Conservation (phyloP, 2,329 filamentous ascomycete genomes). For the Septoria petroselini region DNA sequence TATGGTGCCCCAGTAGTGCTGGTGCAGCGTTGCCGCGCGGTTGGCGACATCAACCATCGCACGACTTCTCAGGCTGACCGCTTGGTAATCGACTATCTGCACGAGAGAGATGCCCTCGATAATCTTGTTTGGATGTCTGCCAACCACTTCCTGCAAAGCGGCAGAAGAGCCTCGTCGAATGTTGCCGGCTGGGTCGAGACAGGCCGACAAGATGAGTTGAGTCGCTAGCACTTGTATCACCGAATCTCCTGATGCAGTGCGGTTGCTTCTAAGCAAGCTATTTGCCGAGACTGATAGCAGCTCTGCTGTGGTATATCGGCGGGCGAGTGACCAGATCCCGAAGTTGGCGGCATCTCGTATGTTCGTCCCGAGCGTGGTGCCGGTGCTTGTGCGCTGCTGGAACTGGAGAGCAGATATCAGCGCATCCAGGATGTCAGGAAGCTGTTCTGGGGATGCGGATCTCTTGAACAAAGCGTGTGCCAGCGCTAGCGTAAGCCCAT, state of each 20-base stretch:
- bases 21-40: conserved; percentile 63
- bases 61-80: conserved; percentile 79
- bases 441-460: conserved; percentile 67
- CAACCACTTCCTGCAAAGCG: conserved; percentile 88
- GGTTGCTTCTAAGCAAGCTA: conserved; percentile 18
- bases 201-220: conserved; percentile 76
- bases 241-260: conserved; percentile 10
- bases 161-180: conserved; percentile 90
- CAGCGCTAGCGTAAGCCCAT: conserved; percentile 83
- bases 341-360: conserved; percentile 95
- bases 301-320: conserved; percentile 79
- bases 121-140: conserved; percentile 83
- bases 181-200: conserved; percentile 85
- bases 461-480: conserved; percentile 82
- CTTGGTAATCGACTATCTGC: conserved; percentile 88
- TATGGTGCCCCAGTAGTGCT: conserved; percentile 64
- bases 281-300: conserved; percentile 59
- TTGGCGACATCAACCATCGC: conserved; percentile 76
- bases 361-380: conserved; percentile 81
- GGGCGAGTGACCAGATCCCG: conserved; percentile 87
- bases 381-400: conserved; percentile 80
- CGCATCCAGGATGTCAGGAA: conserved; percentile 72
- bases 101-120: conserved; percentile 79
- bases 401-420: conserved; percentile 79
- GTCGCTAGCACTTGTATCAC: conserved; percentile 68